Conservation (phyloP, 108 stramenopile species). For the Pseudonitzschia multiseries region DNA sequence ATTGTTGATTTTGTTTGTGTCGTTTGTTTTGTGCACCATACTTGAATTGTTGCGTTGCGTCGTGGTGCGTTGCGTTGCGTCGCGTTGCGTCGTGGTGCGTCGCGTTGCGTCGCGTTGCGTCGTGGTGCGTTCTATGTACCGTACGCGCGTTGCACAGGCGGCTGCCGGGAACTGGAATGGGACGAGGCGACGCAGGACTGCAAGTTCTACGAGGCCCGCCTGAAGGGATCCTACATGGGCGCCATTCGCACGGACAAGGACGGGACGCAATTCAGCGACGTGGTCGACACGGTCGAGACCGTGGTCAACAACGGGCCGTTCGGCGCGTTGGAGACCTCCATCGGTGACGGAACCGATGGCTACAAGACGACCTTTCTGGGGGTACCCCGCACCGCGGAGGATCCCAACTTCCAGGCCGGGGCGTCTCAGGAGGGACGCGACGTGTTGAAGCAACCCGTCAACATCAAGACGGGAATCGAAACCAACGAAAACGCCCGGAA, state of each 20-base stretch:
- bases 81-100: neutral
- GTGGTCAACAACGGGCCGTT: neutral
- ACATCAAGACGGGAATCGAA: slow-evolving; percentile 12
- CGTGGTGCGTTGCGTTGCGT: no score
- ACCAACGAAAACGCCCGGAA: neutral
- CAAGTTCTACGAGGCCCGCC: slow-evolving; percentile 22
- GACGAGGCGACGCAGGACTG: slow-evolving; percentile 24
- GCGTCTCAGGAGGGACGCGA: neutral
- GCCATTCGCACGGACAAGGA: neutral
- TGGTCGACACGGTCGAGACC: neutral
- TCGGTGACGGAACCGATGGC: neutral
- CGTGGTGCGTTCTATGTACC: no score
- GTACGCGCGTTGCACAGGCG: neutral
- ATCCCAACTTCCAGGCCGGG: slow-evolving; percentile 12
- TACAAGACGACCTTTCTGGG: slow-evolving; percentile 8
- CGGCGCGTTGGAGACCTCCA: neutral
- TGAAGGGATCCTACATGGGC: slow-evolving; percentile 20
- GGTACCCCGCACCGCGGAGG: neutral
- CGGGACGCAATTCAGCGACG: neutral
- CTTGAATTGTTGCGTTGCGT: neutral
- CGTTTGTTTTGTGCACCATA: neutral
- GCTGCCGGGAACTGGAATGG: slow-evolving; percentile 18
- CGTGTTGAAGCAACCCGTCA: neutral
- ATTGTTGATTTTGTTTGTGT: no score
- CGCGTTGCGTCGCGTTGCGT: no score